Base-by-base conservation (phyloP, 2,329 filamentous ascomycete genomes). In the Pochonia chlamydosporia region DNA sequence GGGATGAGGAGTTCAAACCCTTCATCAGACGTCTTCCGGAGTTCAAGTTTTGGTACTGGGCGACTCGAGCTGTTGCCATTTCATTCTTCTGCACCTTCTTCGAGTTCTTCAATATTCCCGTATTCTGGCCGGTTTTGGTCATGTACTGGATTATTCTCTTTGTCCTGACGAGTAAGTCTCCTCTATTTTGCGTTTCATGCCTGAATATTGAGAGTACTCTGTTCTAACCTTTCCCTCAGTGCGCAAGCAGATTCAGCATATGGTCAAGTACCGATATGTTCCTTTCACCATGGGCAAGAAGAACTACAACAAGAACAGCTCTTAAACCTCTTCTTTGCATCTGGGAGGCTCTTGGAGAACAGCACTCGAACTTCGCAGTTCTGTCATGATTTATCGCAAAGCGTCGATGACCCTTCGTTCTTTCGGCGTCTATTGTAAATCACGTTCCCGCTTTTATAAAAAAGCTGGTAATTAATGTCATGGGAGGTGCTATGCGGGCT, bases 251-350 rank as follows among this genome's bases (percentile, higher is more conserved):
- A 99, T 99, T 59, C 93, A 99, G 74, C 93, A 97, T 74, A 99
- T 99, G 93, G 92, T 99, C 79, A 99, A 97, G 76, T 99, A 97
- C 76, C 89, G 92, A 72, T 99, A 96, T 65, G 90, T 96, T 25
- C 90, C 91, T 35, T 96, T 96, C 73, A 85, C 88, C 35, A 82
- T 95, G 56, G 91, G 91, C 69, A 96, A 96, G 81, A 78, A 87
- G 54, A 84, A 81, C 64, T 95, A 93, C 67, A 74, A 69, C 64
- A 85, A 83, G 73, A 78, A 74, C 70, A 82, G 72, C 70, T 69
- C 71, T 46, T 71, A 61, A 55, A 48, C 30, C 14, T n/a, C 18
- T 20, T 16, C 14, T 9, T 18, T 21, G 18, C 16, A 24, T 13
- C 16, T 37, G 21, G 13, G 31, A n/a, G 20, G 25, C 33, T 20